Evolutionary conservation across 108 stramenopile genomes (phyloP).

Genomic region (Mayamaea pseudoterrestris): DNA sequence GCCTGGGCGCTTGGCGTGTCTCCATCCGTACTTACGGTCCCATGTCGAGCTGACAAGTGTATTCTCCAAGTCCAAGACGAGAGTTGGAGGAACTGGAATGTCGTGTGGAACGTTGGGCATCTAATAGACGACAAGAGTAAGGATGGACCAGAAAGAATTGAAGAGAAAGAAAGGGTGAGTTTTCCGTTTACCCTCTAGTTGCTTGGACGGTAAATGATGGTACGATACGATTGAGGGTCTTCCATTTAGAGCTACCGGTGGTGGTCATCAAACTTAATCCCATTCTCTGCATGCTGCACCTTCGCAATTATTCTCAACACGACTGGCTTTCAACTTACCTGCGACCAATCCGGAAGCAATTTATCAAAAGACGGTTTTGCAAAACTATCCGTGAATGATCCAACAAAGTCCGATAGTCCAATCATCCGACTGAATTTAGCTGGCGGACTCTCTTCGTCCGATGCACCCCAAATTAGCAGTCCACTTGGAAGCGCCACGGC

Average conservation of each 20-base stretch:
- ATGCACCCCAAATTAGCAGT: slow-evolving; percentile 60
- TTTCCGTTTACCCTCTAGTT: too few species aligned
- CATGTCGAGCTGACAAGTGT: slow-evolving; percentile 85
- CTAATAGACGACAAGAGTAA: slow-evolving; percentile 19
- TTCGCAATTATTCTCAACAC: too few species aligned
- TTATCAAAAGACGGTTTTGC: slow-evolving; percentile 80
- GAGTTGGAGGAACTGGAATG: slow-evolving; percentile 82
- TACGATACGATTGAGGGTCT: too few species aligned
- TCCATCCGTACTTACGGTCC: slow-evolving; percentile 92
- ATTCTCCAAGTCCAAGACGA: slow-evolving; percentile 92
- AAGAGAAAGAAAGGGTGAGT: too few species aligned
- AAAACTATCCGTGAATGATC: slow-evolving; percentile 39
- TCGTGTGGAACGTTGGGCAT: slow-evolving; percentile 87
- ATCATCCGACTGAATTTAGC: slow-evolving; percentile 48
- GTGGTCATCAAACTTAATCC: too few species aligned
- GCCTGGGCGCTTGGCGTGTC: slow-evolving; percentile 93
- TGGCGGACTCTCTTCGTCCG: slow-evolving; percentile 64
- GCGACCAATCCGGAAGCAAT: slow-evolving; percentile 89
- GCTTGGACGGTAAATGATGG: too few species aligned
- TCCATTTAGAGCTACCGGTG: too few species aligned
- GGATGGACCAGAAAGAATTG: too few species aligned
- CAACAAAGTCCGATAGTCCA: slow-evolving; percentile 50
- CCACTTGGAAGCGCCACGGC: slow-evolving; percentile 56
- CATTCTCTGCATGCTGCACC: too few species aligned
- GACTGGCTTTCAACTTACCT: too few species aligned